Base-by-base conservation (phyloP, 805 yeast species). In the Starmerella bombi region DNA sequence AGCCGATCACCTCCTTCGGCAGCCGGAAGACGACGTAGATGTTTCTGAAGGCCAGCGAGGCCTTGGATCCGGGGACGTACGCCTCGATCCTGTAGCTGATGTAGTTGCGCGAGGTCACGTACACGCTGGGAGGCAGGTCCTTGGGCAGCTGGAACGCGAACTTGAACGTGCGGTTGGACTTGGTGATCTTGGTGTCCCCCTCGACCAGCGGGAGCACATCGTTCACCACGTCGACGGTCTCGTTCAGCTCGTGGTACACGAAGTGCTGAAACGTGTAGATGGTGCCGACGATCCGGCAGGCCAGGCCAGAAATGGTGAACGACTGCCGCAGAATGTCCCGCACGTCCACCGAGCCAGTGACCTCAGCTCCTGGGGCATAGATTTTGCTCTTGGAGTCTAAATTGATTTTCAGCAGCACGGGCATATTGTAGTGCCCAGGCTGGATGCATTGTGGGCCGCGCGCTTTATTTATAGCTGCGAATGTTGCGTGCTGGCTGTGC, bases 151-250 rank as follows among this genome's bases (percentile, higher is more conserved):
- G 66, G 1, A 82, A 73, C 41, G 72, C 69, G 58, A 82, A 82
- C 0, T 91, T 91, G 52, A 82, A 72, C 53, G 77, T 86, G 54
- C 80, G 79, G 52, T 78, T 77, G 0, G 91, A 91, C 29, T 37
- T 41, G 6, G 41, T 16, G 3, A 38, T 9, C 21, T n/a, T 22
- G 18, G 25, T 22, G 25, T 25, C 18, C 6, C 25, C 17, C 8
- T 23, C 21, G 10, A 32, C 30, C 5, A 43, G 36, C 14, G 21
- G 30, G 15, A 34, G 29, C 18, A 19, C 30, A 22, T 34, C 37
- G 25, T 46, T 38, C 10, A 38, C 38, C 8, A 43, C 23, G 4
- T 25, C 25, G 25, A n/a, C 14, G 18, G 10, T 12, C 22, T 45
- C 49, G 3, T n/a, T 27, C 23, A 37, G 17, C 20, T 40, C 34